Evolutionary conservation across 2,329 filamentous ascomycete species (phyloP).

Genomic region (Penicillium sp.): DNA sequence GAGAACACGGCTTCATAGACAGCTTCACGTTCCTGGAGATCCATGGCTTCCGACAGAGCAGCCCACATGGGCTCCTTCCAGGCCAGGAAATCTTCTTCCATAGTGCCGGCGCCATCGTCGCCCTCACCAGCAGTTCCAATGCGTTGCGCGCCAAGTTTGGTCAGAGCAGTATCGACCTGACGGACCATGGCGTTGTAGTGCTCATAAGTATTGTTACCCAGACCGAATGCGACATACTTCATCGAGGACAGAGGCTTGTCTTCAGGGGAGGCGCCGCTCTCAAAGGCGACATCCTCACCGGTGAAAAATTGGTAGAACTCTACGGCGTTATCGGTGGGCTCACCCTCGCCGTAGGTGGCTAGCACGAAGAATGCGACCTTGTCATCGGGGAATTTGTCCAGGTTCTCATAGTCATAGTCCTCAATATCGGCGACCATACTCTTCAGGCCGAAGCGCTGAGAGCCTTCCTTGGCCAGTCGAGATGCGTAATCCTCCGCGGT

Average conservation of each 20-base stretch:
- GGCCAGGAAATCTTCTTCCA: conserved; percentile 98
- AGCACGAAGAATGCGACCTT: conserved; percentile 94
- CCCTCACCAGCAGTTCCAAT: conserved; percentile 90
- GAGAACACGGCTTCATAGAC: conserved; percentile 92
- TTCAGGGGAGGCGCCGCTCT: conserved; percentile 59
- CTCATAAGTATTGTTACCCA: conserved; percentile 99
- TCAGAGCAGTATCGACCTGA: conserved; percentile 76
- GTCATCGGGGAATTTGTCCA: conserved; percentile 83
- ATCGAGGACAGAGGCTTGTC: conserved; percentile 76
- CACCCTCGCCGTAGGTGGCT: conserved; percentile 96
- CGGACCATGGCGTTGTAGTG: conserved; percentile 99
- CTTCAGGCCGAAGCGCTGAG: conserved; percentile 91
- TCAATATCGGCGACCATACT: conserved; percentile 98
- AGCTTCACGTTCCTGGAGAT: conserved; percentile 89
- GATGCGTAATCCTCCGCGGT: conserved; percentile 98
- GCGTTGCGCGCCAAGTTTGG: conserved; percentile 76
- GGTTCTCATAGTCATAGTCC: conserved; percentile 94
- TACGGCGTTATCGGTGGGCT: conserved; percentile 97
- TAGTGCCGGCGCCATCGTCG: conserved; percentile 95
- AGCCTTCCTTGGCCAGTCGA: conserved; percentile 92
- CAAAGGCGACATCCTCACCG: conserved; percentile 76
- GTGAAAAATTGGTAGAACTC: conserved; percentile 97
- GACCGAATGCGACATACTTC: conserved; percentile 91
- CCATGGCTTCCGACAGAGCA: conserved; percentile 77
- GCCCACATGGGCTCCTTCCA: conserved; percentile 99